Conservation (phyloP, 176 grass and related monocot species). For the Zizania latifolia region DNA sequence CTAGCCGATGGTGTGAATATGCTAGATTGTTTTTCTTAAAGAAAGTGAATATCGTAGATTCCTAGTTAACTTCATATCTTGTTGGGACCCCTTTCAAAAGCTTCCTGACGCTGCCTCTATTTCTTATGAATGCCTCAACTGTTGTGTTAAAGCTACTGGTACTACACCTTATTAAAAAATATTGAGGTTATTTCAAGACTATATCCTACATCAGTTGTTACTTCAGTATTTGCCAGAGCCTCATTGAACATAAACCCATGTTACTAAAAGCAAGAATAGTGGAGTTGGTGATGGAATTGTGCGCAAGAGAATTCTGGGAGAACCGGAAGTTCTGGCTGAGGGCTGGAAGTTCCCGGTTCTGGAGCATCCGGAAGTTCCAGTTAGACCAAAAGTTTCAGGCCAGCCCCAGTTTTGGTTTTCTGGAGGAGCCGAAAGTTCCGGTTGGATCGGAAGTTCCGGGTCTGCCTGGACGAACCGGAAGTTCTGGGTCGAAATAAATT, state of each 20-base stretch:
- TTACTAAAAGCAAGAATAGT: background rate
- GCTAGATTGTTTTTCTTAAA: background rate
- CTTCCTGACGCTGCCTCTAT: background rate
- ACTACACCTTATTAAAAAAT: background rate
- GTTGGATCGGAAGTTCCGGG: too few species aligned
- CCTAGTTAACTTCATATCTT: background rate
- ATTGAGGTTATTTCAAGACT: background rate
- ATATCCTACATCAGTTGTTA: background rate
- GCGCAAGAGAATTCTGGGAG: too few species aligned
- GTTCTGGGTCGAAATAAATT: too few species aligned
- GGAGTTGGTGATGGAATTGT: too few species aligned
- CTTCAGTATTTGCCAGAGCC: background rate
- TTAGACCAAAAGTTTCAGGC: too few species aligned
- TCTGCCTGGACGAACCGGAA: too few species aligned
- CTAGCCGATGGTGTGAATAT: background rate
- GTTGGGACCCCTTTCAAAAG: background rate
- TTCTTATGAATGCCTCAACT: slow-evolving; percentile 3
- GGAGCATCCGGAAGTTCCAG: too few species aligned
- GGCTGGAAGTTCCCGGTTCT: too few species aligned
- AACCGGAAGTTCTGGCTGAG: too few species aligned
- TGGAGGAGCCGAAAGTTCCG: too few species aligned
- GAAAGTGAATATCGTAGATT: background rate
- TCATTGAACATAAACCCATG: background rate
- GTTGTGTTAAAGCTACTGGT: background rate
- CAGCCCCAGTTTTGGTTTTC: too few species aligned